A percentile compares a stretch with the other conserved stretches of the same genome.
These are phyloP conservation scores for Globisporangium barbulae DNA, from an alignment of 352 stramenopile genomes.

Conservation along the genomic window DNA sequence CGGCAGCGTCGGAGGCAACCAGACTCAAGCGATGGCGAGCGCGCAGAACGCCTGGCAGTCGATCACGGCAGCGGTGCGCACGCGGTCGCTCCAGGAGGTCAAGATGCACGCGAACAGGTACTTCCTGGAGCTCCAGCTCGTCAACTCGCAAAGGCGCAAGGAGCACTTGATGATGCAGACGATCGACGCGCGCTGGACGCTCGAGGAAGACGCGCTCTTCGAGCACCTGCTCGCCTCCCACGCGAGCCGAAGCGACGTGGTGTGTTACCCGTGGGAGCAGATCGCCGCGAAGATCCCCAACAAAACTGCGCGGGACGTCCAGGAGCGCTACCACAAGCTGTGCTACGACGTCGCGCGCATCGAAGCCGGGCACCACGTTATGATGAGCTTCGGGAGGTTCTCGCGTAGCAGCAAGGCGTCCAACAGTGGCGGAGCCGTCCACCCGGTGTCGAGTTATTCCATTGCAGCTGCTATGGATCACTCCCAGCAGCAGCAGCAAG, in stretches of 20 bases:
- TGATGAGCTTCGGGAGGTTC: conserved; percentile 46
- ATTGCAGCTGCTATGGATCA: conserved; percentile 2
- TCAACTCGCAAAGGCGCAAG: conserved; percentile 33
- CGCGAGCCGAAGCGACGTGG: conserved; percentile 13
- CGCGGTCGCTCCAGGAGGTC: conserved; percentile 39
- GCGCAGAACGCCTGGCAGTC: conserved; percentile 45
- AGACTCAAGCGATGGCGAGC: conserved; percentile 23
- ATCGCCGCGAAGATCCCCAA: conserved; percentile 52
- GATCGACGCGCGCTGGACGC: conserved; percentile 57
- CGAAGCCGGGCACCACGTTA: conserved; percentile 57
- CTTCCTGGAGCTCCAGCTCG: conserved; percentile 48
- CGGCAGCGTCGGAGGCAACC: conserved; percentile 8
- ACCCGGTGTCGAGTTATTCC: neutral
- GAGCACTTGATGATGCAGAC: conserved; percentile 55
- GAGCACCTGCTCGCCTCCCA: conserved; percentile 58
- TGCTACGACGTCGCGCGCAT: conserved; percentile 75
- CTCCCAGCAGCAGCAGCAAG: neutral
- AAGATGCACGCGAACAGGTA: conserved; percentile 49
- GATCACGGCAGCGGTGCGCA: conserved; percentile 55
- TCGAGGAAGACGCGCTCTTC: conserved; percentile 58
- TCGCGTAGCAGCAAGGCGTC: conserved; percentile 20
- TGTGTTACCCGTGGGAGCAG: conserved; percentile 56
- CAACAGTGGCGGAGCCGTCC: conserved; percentile 7
- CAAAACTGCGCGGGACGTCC: conserved; percentile 48
- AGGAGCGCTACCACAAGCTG: conserved; percentile 73